Conservation (phyloP, 202 grass and related monocot genomes). For the Carex sylvatica region DNA sequence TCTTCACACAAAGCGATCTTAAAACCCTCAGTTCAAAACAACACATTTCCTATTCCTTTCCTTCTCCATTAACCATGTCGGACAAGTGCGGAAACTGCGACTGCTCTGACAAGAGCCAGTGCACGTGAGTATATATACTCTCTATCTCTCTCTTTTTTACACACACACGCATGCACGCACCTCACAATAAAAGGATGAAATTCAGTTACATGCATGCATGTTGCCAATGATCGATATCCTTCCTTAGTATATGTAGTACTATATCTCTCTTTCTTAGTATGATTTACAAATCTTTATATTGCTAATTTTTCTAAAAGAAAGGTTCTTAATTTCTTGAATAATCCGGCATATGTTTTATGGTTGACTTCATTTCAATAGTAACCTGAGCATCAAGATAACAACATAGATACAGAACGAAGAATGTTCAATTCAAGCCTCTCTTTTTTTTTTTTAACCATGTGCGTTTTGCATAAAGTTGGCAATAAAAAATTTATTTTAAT, state of each 20-base stretch:
- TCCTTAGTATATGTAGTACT: too few species aligned
- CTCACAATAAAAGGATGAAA: too few species aligned
- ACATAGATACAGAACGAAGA: neutral
- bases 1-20: constrained; percentile 14
- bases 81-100: constrained; percentile 66
- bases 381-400: neutral
- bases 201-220: neutral
- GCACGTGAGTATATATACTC: constrained; percentile 33
- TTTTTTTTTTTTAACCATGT: neutral
- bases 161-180: neutral
- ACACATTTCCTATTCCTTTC: neutral
- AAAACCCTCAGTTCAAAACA: constrained; percentile 1
- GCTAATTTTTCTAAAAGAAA: neutral
- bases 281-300: neutral
- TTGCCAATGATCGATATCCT: neutral
- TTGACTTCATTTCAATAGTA: too few species aligned
- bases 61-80: constrained; percentile 40
- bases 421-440: neutral
- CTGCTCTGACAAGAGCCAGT: constrained; percentile 67
- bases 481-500: neutral
- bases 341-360: too few species aligned
- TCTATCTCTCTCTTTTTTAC: neutral
- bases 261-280: neutral
- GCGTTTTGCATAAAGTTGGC: neutral
- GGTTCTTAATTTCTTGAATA: neutral